Evolutionary conservation across 2,329 filamentous ascomycete species (phyloP), one percentile per base, ranked within the genome.

Genomic region (Cryphonectria japonica): DNA sequence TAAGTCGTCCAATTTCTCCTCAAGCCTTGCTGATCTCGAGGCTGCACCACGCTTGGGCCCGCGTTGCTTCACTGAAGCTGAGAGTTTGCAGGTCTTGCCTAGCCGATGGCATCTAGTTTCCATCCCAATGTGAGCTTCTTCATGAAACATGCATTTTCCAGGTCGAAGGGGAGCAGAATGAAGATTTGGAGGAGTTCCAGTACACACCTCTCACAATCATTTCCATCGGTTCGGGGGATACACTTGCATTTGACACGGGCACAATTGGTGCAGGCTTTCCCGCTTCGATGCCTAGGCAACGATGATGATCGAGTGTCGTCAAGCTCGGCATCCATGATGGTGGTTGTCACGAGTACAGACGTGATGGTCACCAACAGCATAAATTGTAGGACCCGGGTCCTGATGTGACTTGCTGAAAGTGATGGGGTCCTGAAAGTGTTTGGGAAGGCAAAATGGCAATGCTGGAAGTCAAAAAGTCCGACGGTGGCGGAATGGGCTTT

Each of bases 1-100:
- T 3, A 87, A 77, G 69, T 85, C 82, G 62, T 86, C 83, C 9
- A 86, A 78, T 77, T 85, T 86, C 74, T 85, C 83, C 76, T 86
- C 85, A 8, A 86, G 79, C 71, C 84, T 82, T 9, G 83, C 82
- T 5, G 83, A 82, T 29, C 82, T 80, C 1, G 77, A 78, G 6
- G 74, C 71, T 52, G 72, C 68, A 74, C 50, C 78, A 71, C 67
- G 79, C 75, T 73, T 79, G 77, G 74, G 80, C 79, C 71, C 77
- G 66, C 70, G 79, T 71, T 80, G 82, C 50, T 82, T 78, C 59
- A 81, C 75, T 19, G 80, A 77, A 14, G 54, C 54, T 8, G 54
- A 32, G 3, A 32, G 29, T 26, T 29, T 32, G 13, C 54, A 59
- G 2, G 29, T 19, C 54, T 59, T 59, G 54, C 54, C 54, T 26